phyloP scores from a whole-genome alignment of 345 rosid species.

The Conringia planisiliqua region DNA sequence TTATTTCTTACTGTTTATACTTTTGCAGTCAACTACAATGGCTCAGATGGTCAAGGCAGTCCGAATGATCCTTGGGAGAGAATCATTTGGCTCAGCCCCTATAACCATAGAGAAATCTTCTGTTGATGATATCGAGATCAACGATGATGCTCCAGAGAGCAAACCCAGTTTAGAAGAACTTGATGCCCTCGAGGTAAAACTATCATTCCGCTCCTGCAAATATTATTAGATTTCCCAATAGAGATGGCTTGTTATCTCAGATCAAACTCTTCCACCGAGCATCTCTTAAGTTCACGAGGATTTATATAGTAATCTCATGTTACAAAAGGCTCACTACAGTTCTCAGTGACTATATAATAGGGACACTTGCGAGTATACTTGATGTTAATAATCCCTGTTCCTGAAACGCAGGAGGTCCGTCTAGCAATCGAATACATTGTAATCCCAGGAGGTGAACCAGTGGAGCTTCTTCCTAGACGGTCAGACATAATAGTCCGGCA shows the following conservation, averaged over 20 bases:
- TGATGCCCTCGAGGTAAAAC: conserved; percentile 86
- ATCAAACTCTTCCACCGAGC: background rate
- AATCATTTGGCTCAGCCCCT: conserved; percentile 47
- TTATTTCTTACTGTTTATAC: background rate
- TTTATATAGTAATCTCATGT: background rate
- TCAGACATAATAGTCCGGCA: conserved; percentile 82
- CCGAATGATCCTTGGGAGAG: conserved; percentile 78
- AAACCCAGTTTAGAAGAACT: conserved; percentile 94
- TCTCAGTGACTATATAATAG: background rate
- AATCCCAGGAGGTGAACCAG: conserved; percentile 93
- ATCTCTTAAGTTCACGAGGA: background rate
- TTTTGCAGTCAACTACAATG: conserved; percentile 81
- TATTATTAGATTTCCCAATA: background rate
- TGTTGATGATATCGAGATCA: conserved; percentile 59
- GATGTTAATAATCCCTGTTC: background rate
- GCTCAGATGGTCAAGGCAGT: conserved; percentile 97
- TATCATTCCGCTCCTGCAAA: background rate
- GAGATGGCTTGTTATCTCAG: background rate
- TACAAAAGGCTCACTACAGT: conserved; percentile 1
- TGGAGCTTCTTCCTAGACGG: conserved; percentile 90
- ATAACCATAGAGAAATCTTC: conserved; percentile 38
- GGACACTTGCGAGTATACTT: background rate
- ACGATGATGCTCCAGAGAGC: conserved; percentile 81
- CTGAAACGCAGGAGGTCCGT: conserved; percentile 64
- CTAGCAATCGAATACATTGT: conserved; percentile 91